These are phyloP conservation scores for Noccaea bulbosa DNA, from an alignment of 345 rosid species.

Conservation along the genomic window DNA sequence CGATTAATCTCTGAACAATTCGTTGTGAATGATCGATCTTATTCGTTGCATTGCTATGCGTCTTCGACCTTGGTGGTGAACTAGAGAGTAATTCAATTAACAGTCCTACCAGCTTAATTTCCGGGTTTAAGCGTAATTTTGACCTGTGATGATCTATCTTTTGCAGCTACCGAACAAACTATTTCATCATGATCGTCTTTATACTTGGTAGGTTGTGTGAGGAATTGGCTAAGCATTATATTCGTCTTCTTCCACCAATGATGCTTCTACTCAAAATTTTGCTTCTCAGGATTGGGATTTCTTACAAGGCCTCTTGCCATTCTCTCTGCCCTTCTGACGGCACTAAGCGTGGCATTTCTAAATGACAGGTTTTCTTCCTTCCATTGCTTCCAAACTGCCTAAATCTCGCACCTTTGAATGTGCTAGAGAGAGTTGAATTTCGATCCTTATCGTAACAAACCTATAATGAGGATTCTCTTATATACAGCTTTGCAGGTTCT, in stretches of 20 bases:
- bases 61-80: background rate
- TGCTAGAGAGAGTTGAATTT: background rate
- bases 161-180: slow-evolving; percentile 95
- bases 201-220: slow-evolving; percentile 68
- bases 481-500: slow-evolving; percentile 90
- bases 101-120: background rate
- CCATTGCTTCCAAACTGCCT: background rate
- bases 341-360: slow-evolving; percentile 72
- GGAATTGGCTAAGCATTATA: background rate
- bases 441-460: background rate
- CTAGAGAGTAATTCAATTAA: background rate
- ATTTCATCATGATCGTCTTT: slow-evolving; percentile 81
- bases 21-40: background rate
- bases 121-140: background rate
- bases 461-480: slow-evolving; percentile 28
- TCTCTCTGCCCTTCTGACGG: slow-evolving; percentile 72
- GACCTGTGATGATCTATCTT: slow-evolving; percentile 22
- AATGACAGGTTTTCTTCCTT: slow-evolving; percentile 71
- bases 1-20: slow-evolving; percentile 3
- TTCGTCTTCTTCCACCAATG: slow-evolving; percentile 16
- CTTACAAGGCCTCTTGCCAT: slow-evolving; percentile 85
- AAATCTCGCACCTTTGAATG: slow-evolving; percentile 1
- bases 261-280: background rate
- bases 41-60: background rate
- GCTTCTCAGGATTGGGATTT: slow-evolving; percentile 72